These are phyloP conservation scores for Fusarium xyrophilum DNA, from an alignment of 2,329 filamentous ascomycete species.

Conservation along the genomic window DNA sequence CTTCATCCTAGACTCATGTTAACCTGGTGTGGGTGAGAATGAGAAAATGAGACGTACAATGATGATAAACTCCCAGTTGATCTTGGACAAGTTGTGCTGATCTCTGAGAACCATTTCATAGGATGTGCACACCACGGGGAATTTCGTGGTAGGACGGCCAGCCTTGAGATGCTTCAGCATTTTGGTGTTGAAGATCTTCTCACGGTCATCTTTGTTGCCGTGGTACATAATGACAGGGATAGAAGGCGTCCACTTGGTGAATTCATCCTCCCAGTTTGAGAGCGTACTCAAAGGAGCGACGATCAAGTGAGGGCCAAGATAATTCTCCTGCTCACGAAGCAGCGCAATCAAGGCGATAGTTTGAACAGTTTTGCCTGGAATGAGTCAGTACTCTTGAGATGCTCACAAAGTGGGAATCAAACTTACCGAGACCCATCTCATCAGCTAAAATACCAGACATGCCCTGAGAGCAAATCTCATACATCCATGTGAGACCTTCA, in stretches of 20 bases:
- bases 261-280: slow-evolving; percentile 96
- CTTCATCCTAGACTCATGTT: slow-evolving; percentile 72
- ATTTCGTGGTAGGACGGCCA: slow-evolving; percentile 66
- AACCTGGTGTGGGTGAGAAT: slow-evolving; percentile 21
- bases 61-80: slow-evolving; percentile 97
- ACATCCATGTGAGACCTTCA: slow-evolving; percentile 95
- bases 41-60: slow-evolving; percentile 63
- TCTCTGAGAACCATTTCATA: slow-evolving; percentile 97
- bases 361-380: slow-evolving; percentile 83
- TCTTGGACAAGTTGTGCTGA: slow-evolving; percentile 77
- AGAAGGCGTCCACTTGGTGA: slow-evolving; percentile 84
- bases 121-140: slow-evolving; percentile 91
- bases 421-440: slow-evolving; percentile 82
- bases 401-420: fast-evolving
- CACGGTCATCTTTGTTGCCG: slow-evolving; percentile 79
- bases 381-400: slow-evolving; percentile 7
- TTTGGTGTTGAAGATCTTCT: slow-evolving; percentile 72
- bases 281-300: slow-evolving; percentile 90
- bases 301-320: slow-evolving; percentile 86
- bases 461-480: slow-evolving; percentile 78
- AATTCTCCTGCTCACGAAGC: slow-evolving; percentile 83
- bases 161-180: slow-evolving; percentile 73
- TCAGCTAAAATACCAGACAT: slow-evolving; percentile 91
- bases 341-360: slow-evolving; percentile 88
- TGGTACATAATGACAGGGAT: slow-evolving; percentile 94